These are phyloP conservation scores for Suhomyces bribrorum DNA, from an alignment of 1,139 yeast species.

Conservation along the genomic window DNA sequence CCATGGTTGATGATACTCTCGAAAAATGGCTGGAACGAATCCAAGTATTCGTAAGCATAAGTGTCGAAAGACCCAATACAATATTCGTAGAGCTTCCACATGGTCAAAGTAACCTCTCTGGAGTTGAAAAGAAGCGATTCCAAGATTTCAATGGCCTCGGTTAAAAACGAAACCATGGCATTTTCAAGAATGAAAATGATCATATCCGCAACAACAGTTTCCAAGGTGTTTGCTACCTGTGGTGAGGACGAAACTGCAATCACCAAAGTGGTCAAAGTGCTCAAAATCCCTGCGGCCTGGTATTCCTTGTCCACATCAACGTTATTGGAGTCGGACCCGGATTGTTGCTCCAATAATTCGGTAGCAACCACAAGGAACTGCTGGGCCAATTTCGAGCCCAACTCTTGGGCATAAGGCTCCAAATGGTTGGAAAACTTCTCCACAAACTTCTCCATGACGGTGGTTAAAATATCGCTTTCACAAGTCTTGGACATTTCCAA, in stretches of 20 bases:
- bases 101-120: slow-evolving; percentile 42
- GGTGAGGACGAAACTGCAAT: slow-evolving; percentile 53
- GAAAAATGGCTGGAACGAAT: slow-evolving; percentile 50
- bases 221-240: slow-evolving; percentile 43
- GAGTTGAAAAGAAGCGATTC: slow-evolving; percentile 49
- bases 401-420: slow-evolving; percentile 57
- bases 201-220: slow-evolving; percentile 41
- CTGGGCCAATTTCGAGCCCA: slow-evolving; percentile 47
- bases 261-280: slow-evolving; percentile 53
- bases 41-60: slow-evolving; percentile 55
- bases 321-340: slow-evolving; percentile 23
- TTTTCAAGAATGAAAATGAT: slow-evolving; percentile 50
- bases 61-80: slow-evolving; percentile 52
- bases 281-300: slow-evolving; percentile 53
- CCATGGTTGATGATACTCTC: slow-evolving; percentile 52
- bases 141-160: slow-evolving; percentile 51
- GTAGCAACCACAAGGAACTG: slow-evolving; percentile 49
- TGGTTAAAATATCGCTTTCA: slow-evolving; percentile 55
- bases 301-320: slow-evolving; percentile 49
- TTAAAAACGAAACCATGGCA: slow-evolving; percentile 47
- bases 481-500: slow-evolving; percentile 51
- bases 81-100: slow-evolving; percentile 48
- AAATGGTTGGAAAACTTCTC: slow-evolving; percentile 53
- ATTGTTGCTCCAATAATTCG: slow-evolving; percentile 41
- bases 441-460: slow-evolving; percentile 59